phyloP scores from a whole-genome alignment of 495 filamentous ascomycete genomes.

The Talaromyces thailandensis region DNA sequence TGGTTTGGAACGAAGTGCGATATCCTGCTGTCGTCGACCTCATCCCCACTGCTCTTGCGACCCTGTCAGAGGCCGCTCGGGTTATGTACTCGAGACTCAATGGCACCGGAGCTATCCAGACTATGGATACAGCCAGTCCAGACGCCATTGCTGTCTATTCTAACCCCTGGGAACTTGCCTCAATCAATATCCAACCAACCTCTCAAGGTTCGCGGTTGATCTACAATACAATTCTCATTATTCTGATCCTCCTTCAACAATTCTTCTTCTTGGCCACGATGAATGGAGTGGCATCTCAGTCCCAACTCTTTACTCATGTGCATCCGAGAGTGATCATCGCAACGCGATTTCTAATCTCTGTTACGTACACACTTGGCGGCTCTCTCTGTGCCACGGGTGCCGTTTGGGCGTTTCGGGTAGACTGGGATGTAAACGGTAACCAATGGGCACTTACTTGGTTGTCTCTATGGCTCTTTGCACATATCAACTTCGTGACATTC shows the following conservation, averaged over 20 bases:
- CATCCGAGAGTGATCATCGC: slow-evolving; percentile 29
- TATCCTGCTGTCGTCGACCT: slow-evolving; percentile 36
- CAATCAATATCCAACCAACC: slow-evolving; percentile 35
- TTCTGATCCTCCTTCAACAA: slow-evolving; percentile 40
- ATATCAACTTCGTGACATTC: slow-evolving; percentile 40
- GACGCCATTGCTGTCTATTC: slow-evolving; percentile 26
- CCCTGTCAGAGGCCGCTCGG: slow-evolving; percentile 25
- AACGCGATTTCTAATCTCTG: slow-evolving; percentile 29
- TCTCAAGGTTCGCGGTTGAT: slow-evolving; percentile 38
- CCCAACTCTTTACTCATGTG: slow-evolving; percentile 32
- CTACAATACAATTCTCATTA: slow-evolving; percentile 44
- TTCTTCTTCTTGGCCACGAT: slow-evolving; percentile 43
- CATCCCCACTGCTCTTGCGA: slow-evolving; percentile 18
- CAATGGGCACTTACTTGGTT: slow-evolving; percentile 42
- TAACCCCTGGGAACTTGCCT: slow-evolving; percentile 30
- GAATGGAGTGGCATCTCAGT: slow-evolving; percentile 31
- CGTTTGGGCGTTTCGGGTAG: slow-evolving; percentile 42
- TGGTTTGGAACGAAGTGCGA: slow-evolving; percentile 43
- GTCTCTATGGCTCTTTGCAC: slow-evolving; percentile 41
- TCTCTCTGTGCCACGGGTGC: slow-evolving; percentile 34
- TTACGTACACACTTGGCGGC: slow-evolving; percentile 34
- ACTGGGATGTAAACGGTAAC: slow-evolving; percentile 35
- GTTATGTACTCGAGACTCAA: slow-evolving; percentile 22
- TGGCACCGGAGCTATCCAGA: slow-evolving; percentile 18
- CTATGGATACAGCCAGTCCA: slow-evolving; percentile 18